Evolutionary conservation across 1,139 yeast species (phyloP), one percentile per base, ranked within the genome.

Genomic region (Yamadazyma diddensiae): DNA sequence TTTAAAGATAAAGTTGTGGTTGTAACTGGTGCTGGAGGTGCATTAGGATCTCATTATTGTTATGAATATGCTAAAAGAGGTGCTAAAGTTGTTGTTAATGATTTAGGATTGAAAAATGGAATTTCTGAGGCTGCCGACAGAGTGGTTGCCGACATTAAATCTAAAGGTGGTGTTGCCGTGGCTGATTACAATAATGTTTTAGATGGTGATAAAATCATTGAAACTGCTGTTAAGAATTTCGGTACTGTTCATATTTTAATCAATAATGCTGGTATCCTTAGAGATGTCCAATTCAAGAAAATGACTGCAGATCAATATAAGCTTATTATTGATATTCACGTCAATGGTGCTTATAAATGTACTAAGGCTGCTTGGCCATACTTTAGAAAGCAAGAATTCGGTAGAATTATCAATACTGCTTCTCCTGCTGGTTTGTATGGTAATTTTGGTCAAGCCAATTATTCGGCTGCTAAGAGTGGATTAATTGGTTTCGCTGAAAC

Each of bases 391-490:
- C 97, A 92, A 62, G 75, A 77, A 43, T 92, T 68, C 55, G 98
- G 98, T 45, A 74, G 97, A 52, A 74, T 92, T 49, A 65, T 92
- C 52, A 90, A 87, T 70, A 90, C 97, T 14, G 80, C 95, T 28
- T 88, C 97, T 5, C 97, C 97, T 17, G 97, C 97, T 30, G 97
- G 97, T 23, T 71, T 92, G 46, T 92, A 84, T 57, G 98, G 98
- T 46, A 88, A 88, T 67, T 92, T 88, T 63, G 98, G 98, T 35
- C 98, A 92, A 63, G 79, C 96, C 30, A 92, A 92, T 67, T 92
- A 92, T 65, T 80, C 96, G 2, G 94, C 96, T 26, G 97, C 97
- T 28, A 92, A 92, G 63, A 67, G 85, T 43, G 97, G 87, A 16
- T 70, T 88, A 37, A 84, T 90, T 39, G 97, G 97, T 14, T 79